Evolutionary conservation across 495 filamentous ascomycete species (phyloP), one percentile per base, ranked within the genome.

Genomic region (Tuber brumale): DNA sequence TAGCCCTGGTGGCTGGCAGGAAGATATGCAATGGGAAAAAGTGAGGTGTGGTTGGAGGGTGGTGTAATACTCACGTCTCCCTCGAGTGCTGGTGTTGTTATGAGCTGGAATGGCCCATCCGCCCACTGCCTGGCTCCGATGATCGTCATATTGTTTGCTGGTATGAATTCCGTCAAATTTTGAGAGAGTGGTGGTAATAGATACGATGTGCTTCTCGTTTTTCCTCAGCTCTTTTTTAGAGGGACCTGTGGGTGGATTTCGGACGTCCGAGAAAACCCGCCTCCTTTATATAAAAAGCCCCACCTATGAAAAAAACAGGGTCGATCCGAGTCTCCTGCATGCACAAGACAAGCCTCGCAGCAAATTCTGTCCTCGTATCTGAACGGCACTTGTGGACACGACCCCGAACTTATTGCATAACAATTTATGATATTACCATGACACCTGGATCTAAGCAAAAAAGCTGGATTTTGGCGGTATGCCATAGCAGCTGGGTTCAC

Each of bases 51-150:
- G 51, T 18, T 43, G 41, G 35, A 18, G 16, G 41, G 39, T 12
- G 3, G 41, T 42, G 35, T 42, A 46, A 5, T 51, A 73, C 74
- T 70, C 27, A 78, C 76, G 44, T 73, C 73, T 23, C 71, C 74
- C 18, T 73, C 83, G 72, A 80, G 85, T 72, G 86, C 85, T 51
- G 87, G 86, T 44, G 86, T 87, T 4, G 84, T 80, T 73, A 88
- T 82, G 69, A 88, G 81, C 80, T 84, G 82, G 73, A 88, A 84
- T 42, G 87, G 87, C 4, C 83, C 82, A 76, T 88, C 86, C 10
- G 86, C 87, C 87, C 87, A 88, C 41, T 84, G 81, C 71, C 83
- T 84, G 2, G 57, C 66, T 21, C 76, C 71, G 72, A 43, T 46
- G 66, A 39, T 41, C n/a, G 74, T 41, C 74, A 76, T 76, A 39